Conservation (phyloP, 371 early-diverging fungal species). For the Mortierella sp. region DNA sequence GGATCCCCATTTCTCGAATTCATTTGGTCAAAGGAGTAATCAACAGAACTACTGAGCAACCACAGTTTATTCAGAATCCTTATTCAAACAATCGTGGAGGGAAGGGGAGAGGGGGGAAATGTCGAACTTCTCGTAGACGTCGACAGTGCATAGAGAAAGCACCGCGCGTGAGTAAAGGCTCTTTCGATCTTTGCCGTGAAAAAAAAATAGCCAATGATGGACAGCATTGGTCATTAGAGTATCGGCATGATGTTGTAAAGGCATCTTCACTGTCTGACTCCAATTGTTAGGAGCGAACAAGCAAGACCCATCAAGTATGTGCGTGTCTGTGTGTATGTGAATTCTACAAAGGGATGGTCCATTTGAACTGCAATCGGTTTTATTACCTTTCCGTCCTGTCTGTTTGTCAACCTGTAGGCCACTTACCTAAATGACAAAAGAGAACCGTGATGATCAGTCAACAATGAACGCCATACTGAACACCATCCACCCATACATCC, state of each 20-base stretch:
- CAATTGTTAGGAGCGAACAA: constrained; percentile 20
- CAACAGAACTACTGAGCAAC: too few species aligned
- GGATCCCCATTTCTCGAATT: too few species aligned
- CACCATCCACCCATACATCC: neutral
- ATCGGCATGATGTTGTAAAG: constrained; percentile 35
- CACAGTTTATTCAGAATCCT: too few species aligned
- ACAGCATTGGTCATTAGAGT: constrained; percentile 52
- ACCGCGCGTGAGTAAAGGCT: constrained; percentile 54
- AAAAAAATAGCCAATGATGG: constrained; percentile 54
- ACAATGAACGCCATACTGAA: neutral
- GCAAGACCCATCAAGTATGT: neutral
- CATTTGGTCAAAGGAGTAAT: too few species aligned
- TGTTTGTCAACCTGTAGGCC: constrained; percentile 1
- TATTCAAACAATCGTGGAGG: too few species aligned
- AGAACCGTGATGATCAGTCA: neutral
- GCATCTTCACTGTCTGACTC: neutral
- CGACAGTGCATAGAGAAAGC: constrained; percentile 27
- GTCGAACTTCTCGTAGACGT: constrained; percentile 56
- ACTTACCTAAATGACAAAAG: constrained; percentile 32
- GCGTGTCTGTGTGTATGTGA: constrained; percentile 2
- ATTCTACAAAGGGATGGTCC: neutral
- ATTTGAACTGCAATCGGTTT: neutral
- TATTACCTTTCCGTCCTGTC: too few species aligned
- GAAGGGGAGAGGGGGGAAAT: constrained; percentile 12
- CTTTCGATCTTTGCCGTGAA: constrained; percentile 55